Conservation (phyloP, 305 asterid genomes). For the Petunia hybrid region DNA sequence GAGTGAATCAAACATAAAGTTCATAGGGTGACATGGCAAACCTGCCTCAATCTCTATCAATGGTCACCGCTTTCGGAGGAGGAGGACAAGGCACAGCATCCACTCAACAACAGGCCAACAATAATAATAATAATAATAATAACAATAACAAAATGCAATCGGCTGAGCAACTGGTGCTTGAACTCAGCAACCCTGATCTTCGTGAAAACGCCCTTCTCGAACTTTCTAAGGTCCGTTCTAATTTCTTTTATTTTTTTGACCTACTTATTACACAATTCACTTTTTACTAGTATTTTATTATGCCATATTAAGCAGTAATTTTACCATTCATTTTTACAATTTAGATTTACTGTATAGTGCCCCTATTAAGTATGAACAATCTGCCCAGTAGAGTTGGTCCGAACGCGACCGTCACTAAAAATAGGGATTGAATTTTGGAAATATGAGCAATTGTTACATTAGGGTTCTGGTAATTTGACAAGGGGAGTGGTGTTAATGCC, state of each 20-base stretch:
- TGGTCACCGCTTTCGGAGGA: constrained; percentile 44
- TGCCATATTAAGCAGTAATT: too few species aligned
- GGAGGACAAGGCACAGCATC: constrained; percentile 35
- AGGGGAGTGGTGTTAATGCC: background rate
- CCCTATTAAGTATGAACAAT: background rate
- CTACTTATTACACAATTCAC: too few species aligned
- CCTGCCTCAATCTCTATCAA: constrained; percentile 42
- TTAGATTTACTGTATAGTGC: background rate
- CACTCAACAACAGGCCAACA: background rate
- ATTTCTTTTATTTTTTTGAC: background rate
- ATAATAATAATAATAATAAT: too few species aligned
- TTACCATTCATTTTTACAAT: background rate
- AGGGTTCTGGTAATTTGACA: background rate
- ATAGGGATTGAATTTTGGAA: background rate
- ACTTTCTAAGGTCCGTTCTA: constrained; percentile 72
- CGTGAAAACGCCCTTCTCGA: constrained; percentile 96
- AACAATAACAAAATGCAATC: constrained; percentile 59
- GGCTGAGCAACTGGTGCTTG: constrained; percentile 91
- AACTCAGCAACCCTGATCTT: constrained; percentile 89
- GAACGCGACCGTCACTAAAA: background rate
- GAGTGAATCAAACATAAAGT: too few species aligned
- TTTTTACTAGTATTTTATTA: too few species aligned
- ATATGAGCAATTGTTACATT: background rate
- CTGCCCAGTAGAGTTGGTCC: background rate
- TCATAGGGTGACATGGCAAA: constrained; percentile 35